Percentiles rank a stretch among this genome's conserved stretches.
Evolutionary conservation across 2,329 filamentous ascomycete genomes (phyloP).

Genomic region (Aspergillus aculeatinus): DNA sequence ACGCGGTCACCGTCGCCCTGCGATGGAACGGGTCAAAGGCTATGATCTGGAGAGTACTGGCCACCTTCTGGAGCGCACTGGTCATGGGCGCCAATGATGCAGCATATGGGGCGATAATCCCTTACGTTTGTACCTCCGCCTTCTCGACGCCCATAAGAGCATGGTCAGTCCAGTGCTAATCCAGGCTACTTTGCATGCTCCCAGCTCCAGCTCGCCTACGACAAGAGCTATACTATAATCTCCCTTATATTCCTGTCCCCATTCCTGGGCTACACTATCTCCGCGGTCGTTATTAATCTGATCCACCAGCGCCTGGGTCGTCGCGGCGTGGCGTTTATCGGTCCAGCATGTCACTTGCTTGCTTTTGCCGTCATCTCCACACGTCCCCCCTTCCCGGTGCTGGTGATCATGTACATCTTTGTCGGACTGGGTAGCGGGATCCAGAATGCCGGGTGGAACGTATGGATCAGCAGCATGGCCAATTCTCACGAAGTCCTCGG

Average conservation of each 20-base stretch:
- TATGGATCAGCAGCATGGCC: slow-evolving; percentile 68
- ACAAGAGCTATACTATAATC: slow-evolving; percentile 47
- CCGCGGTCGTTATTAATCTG: slow-evolving; percentile 46
- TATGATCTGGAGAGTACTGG: slow-evolving; percentile 20
- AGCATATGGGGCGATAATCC: slow-evolving; percentile 10
- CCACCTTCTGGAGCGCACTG: slow-evolving; percentile 21
- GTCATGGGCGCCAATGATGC: slow-evolving; percentile 27
- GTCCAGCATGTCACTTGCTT: slow-evolving; percentile 48
- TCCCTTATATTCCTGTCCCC: slow-evolving; percentile 51
- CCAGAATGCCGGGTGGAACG: slow-evolving; percentile 56
- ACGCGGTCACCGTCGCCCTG: slow-evolving; percentile 23
- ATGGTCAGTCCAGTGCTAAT: neutral
- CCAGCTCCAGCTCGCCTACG: slow-evolving; percentile 48
- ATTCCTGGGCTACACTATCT: slow-evolving; percentile 46
- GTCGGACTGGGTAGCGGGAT: slow-evolving; percentile 43
- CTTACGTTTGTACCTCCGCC: slow-evolving; percentile 7
- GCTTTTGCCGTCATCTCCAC: slow-evolving; percentile 34
- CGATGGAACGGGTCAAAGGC: slow-evolving; percentile 23
- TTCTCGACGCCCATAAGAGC: neutral
- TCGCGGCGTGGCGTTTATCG: slow-evolving; percentile 67
- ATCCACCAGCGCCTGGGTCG: slow-evolving; percentile 56
- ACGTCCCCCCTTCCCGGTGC: slow-evolving; percentile 42
- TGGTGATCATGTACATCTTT: slow-evolving; percentile 40
- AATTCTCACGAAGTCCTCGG: slow-evolving; percentile 72
- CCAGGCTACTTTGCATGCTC: too few species aligned